Conservation (phyloP, 805 yeast genomes). For the Huiozyma naganishii region DNA sequence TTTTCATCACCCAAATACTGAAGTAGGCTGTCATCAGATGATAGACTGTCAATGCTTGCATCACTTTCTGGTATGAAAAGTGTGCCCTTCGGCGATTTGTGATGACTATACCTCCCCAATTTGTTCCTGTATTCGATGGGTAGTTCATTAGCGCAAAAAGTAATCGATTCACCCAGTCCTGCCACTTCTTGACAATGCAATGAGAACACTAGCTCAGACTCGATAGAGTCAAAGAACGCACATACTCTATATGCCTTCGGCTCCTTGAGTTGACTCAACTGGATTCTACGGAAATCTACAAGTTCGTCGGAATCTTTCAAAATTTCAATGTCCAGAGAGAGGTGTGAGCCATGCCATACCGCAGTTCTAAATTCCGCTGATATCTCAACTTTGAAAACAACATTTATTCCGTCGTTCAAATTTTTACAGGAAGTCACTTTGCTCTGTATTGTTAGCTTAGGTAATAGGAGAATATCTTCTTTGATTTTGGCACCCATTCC, state of each 20-base stretch:
- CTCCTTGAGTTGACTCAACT: constrained; percentile 15
- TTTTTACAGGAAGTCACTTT: constrained; percentile 9
- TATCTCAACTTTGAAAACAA: constrained; percentile 17
- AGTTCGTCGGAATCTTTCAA: constrained; percentile 27
- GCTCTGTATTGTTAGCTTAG: constrained; percentile 24
- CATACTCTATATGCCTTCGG: constrained; percentile 23
- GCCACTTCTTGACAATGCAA: constrained; percentile 33
- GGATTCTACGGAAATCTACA: constrained; percentile 36
- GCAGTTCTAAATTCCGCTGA: constrained; percentile 11
- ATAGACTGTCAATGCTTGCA: neutral
- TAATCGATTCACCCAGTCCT: constrained; percentile 15
- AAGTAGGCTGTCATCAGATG: constrained; percentile 9
- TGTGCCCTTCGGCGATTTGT: neutral
- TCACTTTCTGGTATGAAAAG: too few species aligned
- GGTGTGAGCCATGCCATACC: constrained; percentile 27
- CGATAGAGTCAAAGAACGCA: constrained; percentile 10
- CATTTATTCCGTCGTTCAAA: constrained; percentile 2
- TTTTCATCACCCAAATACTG: neutral
- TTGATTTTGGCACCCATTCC: constrained; percentile 33
- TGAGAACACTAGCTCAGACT: constrained; percentile 21
- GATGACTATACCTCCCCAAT: neutral
- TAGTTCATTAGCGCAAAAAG: constrained; percentile 6
- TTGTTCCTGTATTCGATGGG: neutral
- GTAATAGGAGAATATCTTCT: constrained; percentile 28
- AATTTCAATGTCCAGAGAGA: constrained; percentile 26